Percentiles rank a stretch among this genome's conserved stretches.
phyloP scores from a whole-genome alignment of 305 asterid species.

The Fraxinus xanthoxyloides region DNA sequence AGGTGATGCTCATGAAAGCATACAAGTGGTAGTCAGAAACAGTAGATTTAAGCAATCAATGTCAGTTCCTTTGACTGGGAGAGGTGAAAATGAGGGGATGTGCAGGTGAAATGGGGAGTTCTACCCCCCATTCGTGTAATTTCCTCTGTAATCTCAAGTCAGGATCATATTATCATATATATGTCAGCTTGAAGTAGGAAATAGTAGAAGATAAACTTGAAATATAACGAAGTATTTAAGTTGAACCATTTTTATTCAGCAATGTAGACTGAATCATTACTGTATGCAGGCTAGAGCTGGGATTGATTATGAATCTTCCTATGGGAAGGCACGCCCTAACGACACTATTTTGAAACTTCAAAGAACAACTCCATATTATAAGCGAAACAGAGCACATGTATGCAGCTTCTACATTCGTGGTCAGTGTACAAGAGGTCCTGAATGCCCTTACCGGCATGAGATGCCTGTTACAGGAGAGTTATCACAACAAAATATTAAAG shows the following conservation, averaged over 20 bases:
- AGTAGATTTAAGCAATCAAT: neutral
- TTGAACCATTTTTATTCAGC: constrained; percentile 6
- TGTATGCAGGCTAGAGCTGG: constrained; percentile 89
- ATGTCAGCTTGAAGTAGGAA: neutral
- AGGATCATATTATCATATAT: neutral
- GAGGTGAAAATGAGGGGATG: neutral
- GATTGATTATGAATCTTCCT: constrained; percentile 89
- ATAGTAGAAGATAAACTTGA: neutral
- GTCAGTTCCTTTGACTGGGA: neutral
- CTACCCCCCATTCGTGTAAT: neutral
- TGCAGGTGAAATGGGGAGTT: neutral
- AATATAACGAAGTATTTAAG: neutral
- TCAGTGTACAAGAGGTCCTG: constrained; percentile 93
- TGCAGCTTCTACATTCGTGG: constrained; percentile 94
- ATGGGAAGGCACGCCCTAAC: constrained; percentile 78
- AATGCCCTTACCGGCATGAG: constrained; percentile 94
- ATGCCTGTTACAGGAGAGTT: constrained; percentile 96
- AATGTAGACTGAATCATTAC: constrained; percentile 11
- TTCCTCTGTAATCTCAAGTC: neutral
- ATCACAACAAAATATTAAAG: constrained; percentile 91
- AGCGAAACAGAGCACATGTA: constrained; percentile 91
- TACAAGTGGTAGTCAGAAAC: neutral
- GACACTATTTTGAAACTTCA: constrained; percentile 93
- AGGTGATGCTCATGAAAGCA: neutral
- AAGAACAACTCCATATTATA: constrained; percentile 88